These are phyloP conservation scores for Fusarium austroafricanum DNA, from an alignment of 2,329 filamentous ascomycete genomes.

Conservation along the genomic window DNA sequence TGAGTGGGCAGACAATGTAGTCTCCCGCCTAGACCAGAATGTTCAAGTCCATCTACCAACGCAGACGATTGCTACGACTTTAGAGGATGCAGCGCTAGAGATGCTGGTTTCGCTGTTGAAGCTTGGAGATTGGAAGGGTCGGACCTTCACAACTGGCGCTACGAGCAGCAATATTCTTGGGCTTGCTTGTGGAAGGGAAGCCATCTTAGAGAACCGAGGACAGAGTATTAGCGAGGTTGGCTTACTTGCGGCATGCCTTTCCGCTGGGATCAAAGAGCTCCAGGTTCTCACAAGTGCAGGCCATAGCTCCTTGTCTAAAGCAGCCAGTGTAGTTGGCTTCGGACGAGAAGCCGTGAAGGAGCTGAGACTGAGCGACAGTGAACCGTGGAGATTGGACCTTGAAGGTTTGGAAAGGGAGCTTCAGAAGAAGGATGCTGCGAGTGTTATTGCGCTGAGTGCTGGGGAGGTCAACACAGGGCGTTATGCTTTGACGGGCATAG, in stretches of 20 bases:
- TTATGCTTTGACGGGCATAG: conserved; percentile 71
- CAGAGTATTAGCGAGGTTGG: conserved; percentile 75
- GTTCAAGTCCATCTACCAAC: conserved; percentile 82
- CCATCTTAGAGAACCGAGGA: conserved; percentile 58
- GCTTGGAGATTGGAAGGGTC: conserved; percentile 69
- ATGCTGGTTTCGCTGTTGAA: conserved; percentile 76
- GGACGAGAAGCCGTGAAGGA: conserved; percentile 76
- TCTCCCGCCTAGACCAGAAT: conserved; percentile 84
- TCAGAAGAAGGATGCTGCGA: conserved; percentile 64
- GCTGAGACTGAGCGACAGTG: conserved; percentile 61
- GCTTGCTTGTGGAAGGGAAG: conserved; percentile 73
- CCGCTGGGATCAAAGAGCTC: conserved; percentile 73
- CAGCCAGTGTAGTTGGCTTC: conserved; percentile 83
- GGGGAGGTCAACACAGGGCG: conserved; percentile 92
- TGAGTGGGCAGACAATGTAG: conserved; percentile 85
- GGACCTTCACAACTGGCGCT: conserved; percentile 69
- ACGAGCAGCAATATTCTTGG: conserved; percentile 88
- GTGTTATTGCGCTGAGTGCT: conserved; percentile 82
- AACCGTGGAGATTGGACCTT: conserved; percentile 79
- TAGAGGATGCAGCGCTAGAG: conserved; percentile 78
- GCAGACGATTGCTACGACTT: conserved; percentile 79
- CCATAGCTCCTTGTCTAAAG: conserved; percentile 87
- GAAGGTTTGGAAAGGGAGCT: conserved; percentile 71
- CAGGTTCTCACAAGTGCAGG: conserved; percentile 84
- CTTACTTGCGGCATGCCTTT: conserved; percentile 72